Evolutionary conservation across 2,329 filamentous ascomycete species (phyloP).

Genomic region (Colletotrichum kahawae): DNA sequence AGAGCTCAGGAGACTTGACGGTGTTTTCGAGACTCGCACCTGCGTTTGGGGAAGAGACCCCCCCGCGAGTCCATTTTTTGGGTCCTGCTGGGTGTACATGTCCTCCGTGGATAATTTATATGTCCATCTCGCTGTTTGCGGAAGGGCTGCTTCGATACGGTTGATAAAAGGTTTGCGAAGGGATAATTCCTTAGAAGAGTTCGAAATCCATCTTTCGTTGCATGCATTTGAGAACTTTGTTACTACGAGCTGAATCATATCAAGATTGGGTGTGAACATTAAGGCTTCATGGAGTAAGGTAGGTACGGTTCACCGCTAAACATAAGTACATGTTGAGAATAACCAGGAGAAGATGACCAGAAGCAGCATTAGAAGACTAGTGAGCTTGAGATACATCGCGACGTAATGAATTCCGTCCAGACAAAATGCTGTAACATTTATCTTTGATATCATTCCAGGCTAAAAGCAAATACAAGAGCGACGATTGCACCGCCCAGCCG

Average conservation of each 20-base stretch:
- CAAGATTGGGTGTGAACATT: background rate
- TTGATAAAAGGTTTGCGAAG: background rate
- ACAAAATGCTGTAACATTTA: too few relatives aligned
- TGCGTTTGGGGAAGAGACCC: too few relatives aligned
- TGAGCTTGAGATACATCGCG: background rate
- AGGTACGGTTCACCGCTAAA: background rate
- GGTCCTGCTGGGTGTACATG: background rate
- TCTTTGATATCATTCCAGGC: too few relatives aligned
- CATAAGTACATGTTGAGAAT: accelerated
- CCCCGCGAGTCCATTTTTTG: background rate
- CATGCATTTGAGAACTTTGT: background rate
- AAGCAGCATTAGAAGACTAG: background rate
- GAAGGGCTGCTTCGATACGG: background rate
- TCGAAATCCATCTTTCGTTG: background rate
- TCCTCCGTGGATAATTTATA: background rate
- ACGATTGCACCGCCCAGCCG: too few relatives aligned
- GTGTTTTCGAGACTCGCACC: background rate
- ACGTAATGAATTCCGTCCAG: too few relatives aligned
- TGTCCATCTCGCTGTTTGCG: accelerated
- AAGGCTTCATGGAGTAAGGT: too few relatives aligned
- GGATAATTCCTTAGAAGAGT: background rate
- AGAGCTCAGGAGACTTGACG: background rate
- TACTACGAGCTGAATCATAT: background rate
- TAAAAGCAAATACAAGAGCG: too few relatives aligned
- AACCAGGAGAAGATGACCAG: background rate